phyloP scores from a whole-genome alignment of 306 rosid genomes.

The Pachyrhizus erosus region DNA sequence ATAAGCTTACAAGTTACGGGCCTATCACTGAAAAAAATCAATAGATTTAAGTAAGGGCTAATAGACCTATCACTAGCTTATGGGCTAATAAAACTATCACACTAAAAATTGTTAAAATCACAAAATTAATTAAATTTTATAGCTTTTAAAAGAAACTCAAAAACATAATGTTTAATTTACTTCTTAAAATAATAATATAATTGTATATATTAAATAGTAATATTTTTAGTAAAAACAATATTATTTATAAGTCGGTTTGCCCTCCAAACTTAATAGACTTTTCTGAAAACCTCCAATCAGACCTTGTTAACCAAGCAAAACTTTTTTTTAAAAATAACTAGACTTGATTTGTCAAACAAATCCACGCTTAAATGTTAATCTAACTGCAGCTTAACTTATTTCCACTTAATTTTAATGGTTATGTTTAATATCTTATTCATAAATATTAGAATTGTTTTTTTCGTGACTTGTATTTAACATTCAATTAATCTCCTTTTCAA shows the following conservation, averaged over 20 bases:
- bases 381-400: neutral
- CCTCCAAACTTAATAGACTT: neutral
- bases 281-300: neutral
- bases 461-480: too few relatives aligned
- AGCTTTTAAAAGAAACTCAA: neutral
- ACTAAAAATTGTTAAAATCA: too few relatives aligned
- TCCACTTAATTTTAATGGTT: neutral
- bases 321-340: too few relatives aligned
- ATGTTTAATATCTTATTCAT: neutral
- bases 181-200: neutral
- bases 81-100: too few relatives aligned
- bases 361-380: neutral
- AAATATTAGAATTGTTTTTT: too few relatives aligned
- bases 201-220: neutral
- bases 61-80: too few relatives aligned
- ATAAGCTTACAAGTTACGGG: neutral
- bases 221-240: neutral
- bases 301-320: too few relatives aligned
- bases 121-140: too few relatives aligned
- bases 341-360: neutral
- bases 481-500: too few relatives aligned
- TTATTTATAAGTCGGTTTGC: neutral
- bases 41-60: neutral
- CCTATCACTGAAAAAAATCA: neutral
- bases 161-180: neutral